Base-by-base conservation (phyloP, 768 basidiomycete species). In the Pleurotus sapidus region DNA sequence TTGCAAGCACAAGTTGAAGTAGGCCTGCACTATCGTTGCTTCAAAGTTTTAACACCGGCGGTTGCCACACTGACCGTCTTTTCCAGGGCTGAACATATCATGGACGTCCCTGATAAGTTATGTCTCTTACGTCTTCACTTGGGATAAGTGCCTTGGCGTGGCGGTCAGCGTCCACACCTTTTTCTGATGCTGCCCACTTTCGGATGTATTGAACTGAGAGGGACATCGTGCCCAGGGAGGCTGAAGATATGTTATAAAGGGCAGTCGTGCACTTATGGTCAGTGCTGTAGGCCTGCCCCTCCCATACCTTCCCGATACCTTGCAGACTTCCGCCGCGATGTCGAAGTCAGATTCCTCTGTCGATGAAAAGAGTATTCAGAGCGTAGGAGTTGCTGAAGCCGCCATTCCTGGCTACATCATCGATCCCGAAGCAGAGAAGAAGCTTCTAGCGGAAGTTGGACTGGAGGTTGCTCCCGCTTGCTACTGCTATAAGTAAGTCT, bases 391-490 rank as follows among this genome's bases (percentile, higher is more conserved):
- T 15, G 51, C 38, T 40, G 51, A n/a, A 11, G 17, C 51, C 37
- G 39, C 17, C 14, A 9, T n/a, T 9, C 40, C 15, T 6, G n/a
- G 34, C 27, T 34, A 34, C 30, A 45, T 3, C 7, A 72, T 74
- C 53, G 72, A 75, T 57, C 66, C 68, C 5, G 60, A 68, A 23
- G 71, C 70, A 43, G 73, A 75, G 59, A 64, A 61, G 39, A 69
- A 60, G 49, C 68, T 76, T 7, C 53, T 76, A n/a, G 24, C 60
- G 69, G 20, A 77, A 76, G 57, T 62, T 74, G 34, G 75, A 75
- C 57, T 60, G 63, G 53, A 60, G 62, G 12, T 54, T 78, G 15
- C 46, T 78, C 20, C 76, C 76, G 5, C 57, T 77, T 39, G 74
- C 75, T 59, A 74, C 72, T 18, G 57, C 75, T 24, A 70, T 77